Base-by-base conservation (phyloP, 257 asterid genomes). In the Solanum gandarillasii region DNA sequence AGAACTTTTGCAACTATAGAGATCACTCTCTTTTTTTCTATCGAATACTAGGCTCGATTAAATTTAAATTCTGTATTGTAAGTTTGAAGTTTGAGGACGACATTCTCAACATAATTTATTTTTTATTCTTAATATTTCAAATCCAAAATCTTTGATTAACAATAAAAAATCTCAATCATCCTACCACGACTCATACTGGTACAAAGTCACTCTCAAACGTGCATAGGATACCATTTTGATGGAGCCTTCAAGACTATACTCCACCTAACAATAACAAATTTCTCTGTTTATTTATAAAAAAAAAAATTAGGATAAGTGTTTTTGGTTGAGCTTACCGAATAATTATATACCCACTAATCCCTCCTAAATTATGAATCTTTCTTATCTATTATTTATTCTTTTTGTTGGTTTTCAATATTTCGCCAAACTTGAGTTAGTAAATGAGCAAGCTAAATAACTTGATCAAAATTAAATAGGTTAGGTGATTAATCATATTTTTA, bases 171-270 rank as follows among this genome's bases (percentile, higher is more conserved):
- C 1, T 62, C 71, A 62, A 2, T 62, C 31, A 23, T 62, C 14
- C 29, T 9, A 1, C 1, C 70, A 23, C 7, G 12, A 4, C 6
- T 4, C 3, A 3, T 60, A 60, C n/a, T 0, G 3, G 0, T 2
- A 2, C 0, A 9, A 1, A 48, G 81, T 85, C 81, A 46, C 41
- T 13, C 39, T 73, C 71, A 34, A 86, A 83, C 34, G 35, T 62
- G 92, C 94, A 90, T 92, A 88, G 94, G 95, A 94, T 93, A 75
- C 94, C 94, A 79, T 81, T 85, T 36, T 88, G 88, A 39, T 31
- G 85, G 92, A 89, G 92, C 68, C 89, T 86, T 43, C 48, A 43
- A 91, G 89, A 92, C 91, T 52, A 52, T 52, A 18, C 62, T 87
- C 90, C 78, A 81, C 92, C 84, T 90, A 74, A 35, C 48, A 20